phyloP scores from a whole-genome alignment of 148 eudicot species.

The Nepenthes mirabilis region DNA sequence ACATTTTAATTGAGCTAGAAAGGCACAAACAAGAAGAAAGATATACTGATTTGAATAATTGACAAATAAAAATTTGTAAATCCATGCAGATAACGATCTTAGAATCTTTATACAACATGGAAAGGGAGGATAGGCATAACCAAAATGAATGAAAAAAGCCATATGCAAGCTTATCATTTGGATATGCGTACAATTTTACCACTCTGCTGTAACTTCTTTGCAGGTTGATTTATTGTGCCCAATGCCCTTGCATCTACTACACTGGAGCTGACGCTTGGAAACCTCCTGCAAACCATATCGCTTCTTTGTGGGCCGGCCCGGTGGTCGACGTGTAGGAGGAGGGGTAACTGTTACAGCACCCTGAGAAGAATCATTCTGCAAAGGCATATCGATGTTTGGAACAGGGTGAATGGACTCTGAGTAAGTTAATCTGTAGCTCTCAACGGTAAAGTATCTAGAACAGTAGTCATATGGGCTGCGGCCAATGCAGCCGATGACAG shows the following conservation, averaged over 20 bases:
- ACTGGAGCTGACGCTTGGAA: slow-evolving; percentile 69
- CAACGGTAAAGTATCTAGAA: slow-evolving; percentile 47
- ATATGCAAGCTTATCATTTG: background rate
- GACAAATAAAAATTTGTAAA: too few species aligned
- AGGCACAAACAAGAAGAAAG: too few species aligned
- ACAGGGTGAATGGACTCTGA: slow-evolving; percentile 62
- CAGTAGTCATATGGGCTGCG: slow-evolving; percentile 59
- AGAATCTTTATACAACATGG: too few species aligned
- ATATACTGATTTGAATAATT: too few species aligned
- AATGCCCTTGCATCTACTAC: slow-evolving; percentile 79
- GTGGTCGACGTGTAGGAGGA: slow-evolving; percentile 91
- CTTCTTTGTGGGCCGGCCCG: slow-evolving; percentile 80
- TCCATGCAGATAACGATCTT: too few species aligned
- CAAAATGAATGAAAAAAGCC: background rate
- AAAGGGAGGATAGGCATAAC: background rate
- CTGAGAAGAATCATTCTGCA: slow-evolving; percentile 32
- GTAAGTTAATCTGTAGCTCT: slow-evolving; percentile 58
- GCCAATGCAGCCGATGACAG: slow-evolving; percentile 46
- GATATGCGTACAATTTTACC: slow-evolving; percentile 13
- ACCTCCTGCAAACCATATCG: slow-evolving; percentile 38
- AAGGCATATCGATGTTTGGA: slow-evolving; percentile 26
- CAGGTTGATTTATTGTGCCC: slow-evolving; percentile 94
- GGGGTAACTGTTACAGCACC: slow-evolving; percentile 55
- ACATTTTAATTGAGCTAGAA: too few species aligned
- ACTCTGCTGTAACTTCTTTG: slow-evolving; percentile 33